A percentile compares a stretch with the other conserved stretches of the same genome.
These are phyloP conservation scores for Agarophyton chilense DNA, from an alignment of 23 red algal species.

Conservation along the genomic window DNA sequence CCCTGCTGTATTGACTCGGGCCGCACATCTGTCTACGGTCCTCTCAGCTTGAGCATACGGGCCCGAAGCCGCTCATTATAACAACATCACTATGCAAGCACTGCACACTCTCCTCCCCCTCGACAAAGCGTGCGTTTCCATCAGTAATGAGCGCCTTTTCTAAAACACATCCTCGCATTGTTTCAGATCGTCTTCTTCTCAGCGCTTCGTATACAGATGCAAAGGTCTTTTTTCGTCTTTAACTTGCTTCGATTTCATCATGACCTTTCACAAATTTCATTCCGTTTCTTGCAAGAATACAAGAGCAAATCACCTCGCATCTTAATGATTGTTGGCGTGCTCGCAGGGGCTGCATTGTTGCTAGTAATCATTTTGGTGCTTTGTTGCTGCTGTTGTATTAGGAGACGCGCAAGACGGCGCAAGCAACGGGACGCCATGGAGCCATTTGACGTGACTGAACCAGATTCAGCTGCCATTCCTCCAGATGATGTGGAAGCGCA, in stretches of 20 bases:
- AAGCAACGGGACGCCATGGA: neutral
- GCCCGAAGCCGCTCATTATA: constrained; percentile 9
- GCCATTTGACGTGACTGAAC: constrained; percentile 3
- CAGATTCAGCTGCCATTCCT: neutral
- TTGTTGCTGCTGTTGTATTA: constrained; percentile 11
- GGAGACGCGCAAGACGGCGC: neutral
- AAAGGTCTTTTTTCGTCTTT: neutral
- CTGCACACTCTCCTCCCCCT: neutral
- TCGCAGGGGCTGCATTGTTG: neutral
- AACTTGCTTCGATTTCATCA: neutral
- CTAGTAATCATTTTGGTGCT: constrained; percentile 9
- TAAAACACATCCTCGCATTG: neutral
- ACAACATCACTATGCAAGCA: neutral
- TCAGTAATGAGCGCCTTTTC: neutral
- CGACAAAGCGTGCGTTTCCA: neutral
- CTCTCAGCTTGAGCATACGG: neutral
- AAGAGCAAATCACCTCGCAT: neutral
- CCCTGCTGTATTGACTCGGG: neutral
- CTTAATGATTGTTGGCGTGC: neutral
- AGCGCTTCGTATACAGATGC: neutral
- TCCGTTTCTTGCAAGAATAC: neutral
- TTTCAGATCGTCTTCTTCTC: neutral
- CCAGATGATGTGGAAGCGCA: constrained; percentile 3
- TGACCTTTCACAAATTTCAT: neutral
- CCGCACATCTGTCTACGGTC: neutral